Conservation (phyloP, 345 rosid genomes). For the Hypericum androsaemum region DNA sequence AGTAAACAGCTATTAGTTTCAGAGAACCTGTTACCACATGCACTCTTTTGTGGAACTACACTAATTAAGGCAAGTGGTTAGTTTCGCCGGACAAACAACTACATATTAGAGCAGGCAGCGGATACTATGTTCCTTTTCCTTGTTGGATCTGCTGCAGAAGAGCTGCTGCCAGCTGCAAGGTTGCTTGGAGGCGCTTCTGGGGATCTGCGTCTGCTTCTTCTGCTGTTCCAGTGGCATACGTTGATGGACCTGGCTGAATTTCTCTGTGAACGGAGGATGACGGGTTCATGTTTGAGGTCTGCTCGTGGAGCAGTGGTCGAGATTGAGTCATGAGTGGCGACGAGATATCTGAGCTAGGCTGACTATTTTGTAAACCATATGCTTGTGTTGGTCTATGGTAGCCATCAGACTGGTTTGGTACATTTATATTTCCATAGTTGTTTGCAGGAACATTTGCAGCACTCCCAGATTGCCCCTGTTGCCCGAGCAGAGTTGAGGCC, state of each 20-base stretch:
- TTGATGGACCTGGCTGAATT: constrained; percentile 18
- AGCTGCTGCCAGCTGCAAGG: constrained; percentile 85
- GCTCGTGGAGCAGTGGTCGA: constrained; percentile 45
- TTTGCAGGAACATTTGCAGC: constrained; percentile 22
- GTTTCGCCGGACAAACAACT: background rate
- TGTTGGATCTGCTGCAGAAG: constrained; percentile 95
- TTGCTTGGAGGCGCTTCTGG: constrained; percentile 84
- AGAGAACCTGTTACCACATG: too few relatives aligned
- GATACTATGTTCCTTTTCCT: constrained; percentile 46
- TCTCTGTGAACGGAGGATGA: constrained; percentile 19
- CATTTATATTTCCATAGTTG: constrained; percentile 21
- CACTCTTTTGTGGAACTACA: too few relatives aligned
- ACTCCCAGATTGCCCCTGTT: constrained; percentile 39
- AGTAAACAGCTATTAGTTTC: too few relatives aligned
- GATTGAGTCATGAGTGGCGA: constrained; percentile 37
- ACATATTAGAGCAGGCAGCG: constrained; percentile 3
- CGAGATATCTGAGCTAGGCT: constrained; percentile 24
- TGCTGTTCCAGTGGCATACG: constrained; percentile 20
- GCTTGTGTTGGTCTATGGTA: constrained; percentile 27
- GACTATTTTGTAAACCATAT: constrained; percentile 31
- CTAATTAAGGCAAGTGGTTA: too few relatives aligned
- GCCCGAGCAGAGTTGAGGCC: constrained; percentile 59
- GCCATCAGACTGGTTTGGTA: constrained; percentile 23
- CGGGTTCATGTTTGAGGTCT: constrained; percentile 18
- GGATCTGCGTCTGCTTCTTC: constrained; percentile 70